Evolutionary conservation across 768 basidiomycete genomes (phyloP).

Genomic region (Agrocybe pediades): DNA sequence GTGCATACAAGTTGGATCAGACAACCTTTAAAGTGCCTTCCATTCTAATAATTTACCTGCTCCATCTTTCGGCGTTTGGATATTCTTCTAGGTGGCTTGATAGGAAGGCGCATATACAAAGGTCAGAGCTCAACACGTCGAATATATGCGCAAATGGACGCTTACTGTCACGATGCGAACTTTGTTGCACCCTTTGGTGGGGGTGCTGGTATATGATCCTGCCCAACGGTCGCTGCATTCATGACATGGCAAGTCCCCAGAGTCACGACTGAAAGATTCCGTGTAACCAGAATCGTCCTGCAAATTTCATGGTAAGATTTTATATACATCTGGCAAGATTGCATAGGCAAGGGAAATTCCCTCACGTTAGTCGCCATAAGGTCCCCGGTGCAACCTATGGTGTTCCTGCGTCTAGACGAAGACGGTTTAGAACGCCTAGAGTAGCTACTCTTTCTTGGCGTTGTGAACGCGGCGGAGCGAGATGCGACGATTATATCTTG

Average conservation of each 20-base stretch:
- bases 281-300: not conserved
- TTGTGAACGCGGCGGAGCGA: not conserved
- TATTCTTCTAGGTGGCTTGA: slow-evolving; percentile 1
- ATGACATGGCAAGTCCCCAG: not conserved
- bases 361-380: not conserved
- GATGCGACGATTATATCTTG: not conserved
- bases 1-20: not conserved
- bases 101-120: not conserved
- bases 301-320: too few species aligned
- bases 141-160: not conserved
- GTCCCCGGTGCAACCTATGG: not conserved
- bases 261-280: not conserved
- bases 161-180: slow-evolving; percentile 11
- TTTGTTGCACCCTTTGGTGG: not conserved
- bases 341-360: too few species aligned
- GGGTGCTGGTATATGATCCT: too few species aligned
- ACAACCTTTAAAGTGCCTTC: not conserved
- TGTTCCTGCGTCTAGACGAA: not conserved
- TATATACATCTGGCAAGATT: too few species aligned
- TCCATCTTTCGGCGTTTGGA: not conserved
- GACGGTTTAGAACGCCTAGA: not conserved
- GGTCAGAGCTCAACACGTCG: not conserved
- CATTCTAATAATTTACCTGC: not conserved
- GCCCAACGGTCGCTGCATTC: not conserved
- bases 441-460: slow-evolving; percentile 1